Evolutionary conservation across 2,329 filamentous ascomycete species (phyloP), one percentile per base, ranked within the genome.

Genomic region (Colletotrichum melonis): DNA sequence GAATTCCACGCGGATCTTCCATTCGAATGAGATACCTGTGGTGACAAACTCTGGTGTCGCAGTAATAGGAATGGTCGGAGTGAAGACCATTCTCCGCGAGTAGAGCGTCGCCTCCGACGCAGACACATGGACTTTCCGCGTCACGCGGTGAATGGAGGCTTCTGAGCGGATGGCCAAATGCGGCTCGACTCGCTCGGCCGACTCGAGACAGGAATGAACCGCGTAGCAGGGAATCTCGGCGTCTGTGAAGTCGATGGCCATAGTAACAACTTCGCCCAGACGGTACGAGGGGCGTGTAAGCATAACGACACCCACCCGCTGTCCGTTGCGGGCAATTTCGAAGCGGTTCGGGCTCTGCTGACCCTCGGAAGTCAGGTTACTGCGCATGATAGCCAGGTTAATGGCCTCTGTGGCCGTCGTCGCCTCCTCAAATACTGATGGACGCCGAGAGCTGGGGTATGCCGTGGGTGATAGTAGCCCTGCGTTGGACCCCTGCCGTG

Each of bases 41-140:
- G 97, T 99, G 59, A 97, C 89, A 77, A 99, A 97, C 75, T 97
- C 95, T 0, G 97, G 97, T 1, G 95, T 98, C 0, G 94, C 95
- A 16, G 88, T 88, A 22, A 93, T 89, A 0, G 97, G 97, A 62
- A 99, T 95, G 0, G 94, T 93, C 0, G 95, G 93, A 9, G 88
- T 92, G 78, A 98, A 98, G 7, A 94, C 91, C 26, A 96, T 88
- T 63, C 95, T 89, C 8, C 93, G 89, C 2, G 95, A 91, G 80
- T 93, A 98, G 4, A 98, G 86, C 0, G 94, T 93, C 38, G 94
- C 95, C 81, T 98, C 95, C 28, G 94, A 94, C 35, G 91, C 90
- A 12, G 91, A 91, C 0, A 92, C 93, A 81, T 98, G 91, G 2
- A 95, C 89, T 77, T 94, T 95, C 19, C 95, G 90, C 1, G 97